Percentiles rank a stretch among this genome's conserved stretches.
phyloP scores from a whole-genome alignment of 2,329 filamentous ascomycete genomes.

The Xylariaceae sp. region DNA sequence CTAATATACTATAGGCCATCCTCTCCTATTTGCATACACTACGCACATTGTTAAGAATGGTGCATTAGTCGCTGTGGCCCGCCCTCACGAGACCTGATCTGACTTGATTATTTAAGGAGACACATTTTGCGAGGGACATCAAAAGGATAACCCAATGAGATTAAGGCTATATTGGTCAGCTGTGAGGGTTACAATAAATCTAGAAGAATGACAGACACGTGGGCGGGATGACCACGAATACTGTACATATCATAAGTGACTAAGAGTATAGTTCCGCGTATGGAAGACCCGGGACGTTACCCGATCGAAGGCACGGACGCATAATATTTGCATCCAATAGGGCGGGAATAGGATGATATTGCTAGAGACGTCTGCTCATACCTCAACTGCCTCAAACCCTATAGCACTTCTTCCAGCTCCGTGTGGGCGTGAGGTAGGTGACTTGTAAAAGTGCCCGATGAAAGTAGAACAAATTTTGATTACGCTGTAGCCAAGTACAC shows the following conservation, averaged over 20 bases:
- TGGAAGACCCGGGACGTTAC: conserved; percentile 4
- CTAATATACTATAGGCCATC: too few relatives aligned
- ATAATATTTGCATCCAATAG: conserved; percentile 8
- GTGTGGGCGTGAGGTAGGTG: too few relatives aligned
- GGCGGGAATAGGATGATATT: conserved; percentile 2
- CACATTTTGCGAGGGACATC: conserved; percentile 18
- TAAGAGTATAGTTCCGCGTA: conserved; percentile 10
- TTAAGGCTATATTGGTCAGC: conserved; percentile 3
- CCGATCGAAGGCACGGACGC: too few relatives aligned
- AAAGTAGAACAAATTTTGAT: too few relatives aligned
- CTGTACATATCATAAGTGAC: not conserved
- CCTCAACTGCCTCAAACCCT: too few relatives aligned
- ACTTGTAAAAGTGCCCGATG: too few relatives aligned
- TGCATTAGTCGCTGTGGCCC: not conserved
- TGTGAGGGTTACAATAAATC: not conserved
- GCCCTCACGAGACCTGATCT: not conserved
- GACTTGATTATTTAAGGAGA: conserved; percentile 3
- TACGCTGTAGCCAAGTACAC: too few relatives aligned
- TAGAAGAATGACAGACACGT: not conserved
- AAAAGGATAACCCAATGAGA: not conserved
- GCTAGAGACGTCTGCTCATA: not conserved
- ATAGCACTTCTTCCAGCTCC: too few relatives aligned
- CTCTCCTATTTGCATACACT: not conserved
- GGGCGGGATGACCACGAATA: too few relatives aligned
- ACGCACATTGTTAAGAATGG: not conserved